These are phyloP conservation scores for Quercus engelmannii DNA, from an alignment of 306 rosid genomes.

Conservation along the genomic window DNA sequence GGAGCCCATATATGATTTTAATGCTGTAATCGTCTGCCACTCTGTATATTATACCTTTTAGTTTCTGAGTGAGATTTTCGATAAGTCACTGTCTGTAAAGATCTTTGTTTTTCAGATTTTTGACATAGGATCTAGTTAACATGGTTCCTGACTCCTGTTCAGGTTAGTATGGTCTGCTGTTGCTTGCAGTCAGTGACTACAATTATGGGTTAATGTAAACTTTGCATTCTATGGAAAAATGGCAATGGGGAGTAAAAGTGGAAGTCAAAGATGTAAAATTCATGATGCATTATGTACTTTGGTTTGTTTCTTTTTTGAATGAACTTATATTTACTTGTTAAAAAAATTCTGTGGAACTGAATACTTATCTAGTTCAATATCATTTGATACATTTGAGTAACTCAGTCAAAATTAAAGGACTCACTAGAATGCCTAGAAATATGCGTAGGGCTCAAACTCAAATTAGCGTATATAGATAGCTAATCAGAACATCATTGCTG, in stretches of 20 bases:
- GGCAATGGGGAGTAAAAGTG: not conserved
- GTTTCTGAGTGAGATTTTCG: not conserved
- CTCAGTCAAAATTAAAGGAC: not conserved
- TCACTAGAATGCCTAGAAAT: not conserved
- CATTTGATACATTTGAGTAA: not conserved
- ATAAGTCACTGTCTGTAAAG: not conserved
- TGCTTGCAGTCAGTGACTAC: not conserved
- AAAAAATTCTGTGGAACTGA: not conserved
- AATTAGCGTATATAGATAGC: not conserved
- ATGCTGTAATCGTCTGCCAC: not conserved
- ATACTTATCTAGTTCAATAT: not conserved
- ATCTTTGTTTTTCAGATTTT: not conserved
- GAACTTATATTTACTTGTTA: too few relatives aligned
- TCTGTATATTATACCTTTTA: not conserved
- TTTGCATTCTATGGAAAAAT: not conserved
- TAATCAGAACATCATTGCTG: not conserved
- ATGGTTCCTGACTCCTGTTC: not conserved
- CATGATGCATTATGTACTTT: too few relatives aligned
- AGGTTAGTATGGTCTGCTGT: not conserved
- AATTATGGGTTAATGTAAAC: not conserved
- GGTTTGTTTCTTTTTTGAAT: too few relatives aligned
- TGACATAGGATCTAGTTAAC: not conserved
- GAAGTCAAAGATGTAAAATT: too few relatives aligned
- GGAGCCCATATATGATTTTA: too few relatives aligned
- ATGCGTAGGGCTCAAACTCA: not conserved